Conservation (phyloP, 495 filamentous ascomycete species). For the Podospora appendiculata region DNA sequence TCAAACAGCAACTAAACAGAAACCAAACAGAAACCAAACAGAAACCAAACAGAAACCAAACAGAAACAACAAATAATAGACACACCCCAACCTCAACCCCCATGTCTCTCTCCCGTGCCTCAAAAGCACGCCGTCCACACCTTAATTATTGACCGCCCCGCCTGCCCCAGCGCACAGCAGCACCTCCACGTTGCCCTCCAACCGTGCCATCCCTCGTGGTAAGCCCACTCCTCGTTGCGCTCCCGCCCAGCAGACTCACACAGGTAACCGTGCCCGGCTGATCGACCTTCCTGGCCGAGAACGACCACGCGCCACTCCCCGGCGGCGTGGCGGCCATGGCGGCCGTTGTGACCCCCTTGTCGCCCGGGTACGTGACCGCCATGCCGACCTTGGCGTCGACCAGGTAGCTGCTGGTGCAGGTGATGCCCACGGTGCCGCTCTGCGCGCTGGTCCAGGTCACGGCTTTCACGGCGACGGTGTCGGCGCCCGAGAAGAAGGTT, state of each 20-base stretch:
- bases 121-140: too few relatives aligned
- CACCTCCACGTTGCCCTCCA: too few relatives aligned
- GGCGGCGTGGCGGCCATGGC: constrained; percentile 13
- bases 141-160: too few relatives aligned
- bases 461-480: constrained; percentile 2
- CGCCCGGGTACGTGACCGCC: constrained; percentile 14
- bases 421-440: constrained; percentile 11
- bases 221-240: not conserved
- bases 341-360: constrained; percentile 2
- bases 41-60: too few relatives aligned
- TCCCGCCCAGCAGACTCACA: constrained; percentile 2
- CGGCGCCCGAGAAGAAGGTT: constrained; percentile 11
- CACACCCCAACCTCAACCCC: too few relatives aligned
- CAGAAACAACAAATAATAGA: too few relatives aligned
- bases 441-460: constrained; percentile 11
- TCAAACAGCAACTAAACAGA: too few relatives aligned
- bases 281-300: constrained; percentile 7
- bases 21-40: too few relatives aligned
- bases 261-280: constrained; percentile 8
- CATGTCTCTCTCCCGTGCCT: too few relatives aligned
- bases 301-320: constrained; percentile 10
- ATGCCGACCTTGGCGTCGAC: constrained; percentile 12
- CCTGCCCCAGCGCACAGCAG: too few relatives aligned
- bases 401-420: constrained; percentile 11
- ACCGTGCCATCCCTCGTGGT: not conserved